Base-by-base conservation (phyloP, 805 yeast species). In the Cyberlindnera mrakii region DNA sequence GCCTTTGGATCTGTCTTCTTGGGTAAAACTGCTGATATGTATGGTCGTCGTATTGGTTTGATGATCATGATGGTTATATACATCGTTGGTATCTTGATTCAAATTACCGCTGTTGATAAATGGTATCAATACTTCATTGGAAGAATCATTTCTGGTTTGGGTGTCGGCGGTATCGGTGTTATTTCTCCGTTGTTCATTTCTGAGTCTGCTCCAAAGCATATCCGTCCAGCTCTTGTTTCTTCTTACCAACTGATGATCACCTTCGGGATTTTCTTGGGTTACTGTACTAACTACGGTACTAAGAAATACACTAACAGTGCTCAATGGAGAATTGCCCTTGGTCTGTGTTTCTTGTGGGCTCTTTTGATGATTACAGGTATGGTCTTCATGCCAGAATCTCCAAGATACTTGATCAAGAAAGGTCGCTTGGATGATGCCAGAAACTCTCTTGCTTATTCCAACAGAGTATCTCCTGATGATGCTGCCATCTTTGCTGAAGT, bases 61-160 rank as follows among this genome's bases (percentile, higher is more conserved):
- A 76, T 78, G 75, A 57, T 71, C 33, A 74, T 80, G 50, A 78
- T 80, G 77, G 63, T 75, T 32, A 70, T 82, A 42, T 82, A 82
- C 63, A 75, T 80, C 48, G 72, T 80, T 39, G 90, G 89, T 58
- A 75, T 81, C 43, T 62, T 79, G 42, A 75, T 82, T 48, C 87
- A 82, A 64, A 82, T 82, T 46, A 71, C 87, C 16, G 60, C 67
- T 15, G 45, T 55, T 27, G 48, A 62, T 51, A 68, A 72, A 44
- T 82, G 89, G 89, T 80, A 78, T 64, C 89, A 82, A 64, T 75
- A 77, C 58, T 74, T 78, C 54, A 72, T 82, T 50, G 89, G 89
- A 41, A 72, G 89, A 67, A 75, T 68, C 40, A 64, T 83, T 43
- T 77, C 86, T 25, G 95, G 96, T 45, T 52, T 83, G 10, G 85